phyloP scores from a whole-genome alignment of 1,139 yeast species.

The Trichomonascaceae sp. region DNA sequence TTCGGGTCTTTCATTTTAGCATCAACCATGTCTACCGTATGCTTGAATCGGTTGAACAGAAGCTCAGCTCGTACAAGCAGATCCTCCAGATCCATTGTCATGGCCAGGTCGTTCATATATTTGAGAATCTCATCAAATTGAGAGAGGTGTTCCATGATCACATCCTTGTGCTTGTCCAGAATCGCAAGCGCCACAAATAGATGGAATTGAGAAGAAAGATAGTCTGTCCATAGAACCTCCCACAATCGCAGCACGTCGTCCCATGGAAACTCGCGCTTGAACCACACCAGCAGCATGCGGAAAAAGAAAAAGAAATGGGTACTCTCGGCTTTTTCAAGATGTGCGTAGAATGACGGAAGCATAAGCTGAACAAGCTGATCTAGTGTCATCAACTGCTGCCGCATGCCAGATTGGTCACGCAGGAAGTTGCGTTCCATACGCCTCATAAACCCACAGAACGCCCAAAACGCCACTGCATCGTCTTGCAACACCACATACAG shows the following conservation, averaged over 20 bases:
- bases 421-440: slow-evolving; percentile 91
- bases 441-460: slow-evolving; percentile 79
- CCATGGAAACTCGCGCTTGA: slow-evolving; percentile 80
- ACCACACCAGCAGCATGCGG: slow-evolving; percentile 92
- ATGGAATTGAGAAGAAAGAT: slow-evolving; percentile 73
- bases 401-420: slow-evolving; percentile 87
- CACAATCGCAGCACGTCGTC: slow-evolving; percentile 66
- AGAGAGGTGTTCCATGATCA: slow-evolving; percentile 56
- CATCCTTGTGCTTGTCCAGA: slow-evolving; percentile 71
- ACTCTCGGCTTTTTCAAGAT: slow-evolving; percentile 76
- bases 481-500: slow-evolving; percentile 66
- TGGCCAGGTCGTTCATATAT: slow-evolving; percentile 82
- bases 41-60: slow-evolving; percentile 62
- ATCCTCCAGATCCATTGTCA: slow-evolving; percentile 60
- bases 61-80: slow-evolving; percentile 70
- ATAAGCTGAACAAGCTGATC: slow-evolving; percentile 77
- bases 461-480: slow-evolving; percentile 77
- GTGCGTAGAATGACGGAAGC: slow-evolving; percentile 74
- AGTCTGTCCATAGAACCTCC: slow-evolving; percentile 90
- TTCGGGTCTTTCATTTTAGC: slow-evolving; percentile 32
- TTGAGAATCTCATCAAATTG: slow-evolving; percentile 85
- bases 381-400: slow-evolving; percentile 69
- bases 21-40: slow-evolving; percentile 68
- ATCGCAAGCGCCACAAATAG: slow-evolving; percentile 78
- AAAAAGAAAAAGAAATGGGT: slow-evolving; percentile 86